Evolutionary conservation across 352 stramenopile species (phyloP), one percentile per base, ranked within the genome.

Genomic region (Nothophytophthora sp.): DNA sequence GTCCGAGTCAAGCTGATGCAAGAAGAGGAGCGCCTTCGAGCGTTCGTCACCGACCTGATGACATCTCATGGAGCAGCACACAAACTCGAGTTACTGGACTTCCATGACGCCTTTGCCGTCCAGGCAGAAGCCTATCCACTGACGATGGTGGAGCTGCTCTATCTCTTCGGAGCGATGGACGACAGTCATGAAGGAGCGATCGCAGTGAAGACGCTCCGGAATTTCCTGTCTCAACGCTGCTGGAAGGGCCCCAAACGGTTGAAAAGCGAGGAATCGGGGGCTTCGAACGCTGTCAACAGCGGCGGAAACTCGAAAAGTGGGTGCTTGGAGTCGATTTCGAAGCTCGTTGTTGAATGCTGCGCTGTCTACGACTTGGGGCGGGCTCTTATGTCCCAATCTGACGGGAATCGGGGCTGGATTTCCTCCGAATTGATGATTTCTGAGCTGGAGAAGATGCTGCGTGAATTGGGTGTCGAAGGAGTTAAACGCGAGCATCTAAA

Each of bases 91-190:
- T 22, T 75, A 11, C 12, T 58, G 7, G 47, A 46, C 4, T 60
- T 77, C 3, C 19, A 57, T 20, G 35, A 64, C 3, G 29, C 54
- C 0, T 58, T 71, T 8, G 27, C 28, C 1, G 30, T 32, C n/a
- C 36, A 45, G 5, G 36, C 34, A 15, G 23, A 55, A 2, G 18
- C 23, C 2, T 20, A 63, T 18, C 23, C 57, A 11, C 29, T 85
- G 1, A 59, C 32, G 0, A 29, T 48, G n/a, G 29, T 49, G 9
- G 62, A 72, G 39, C 38, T 76, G 23, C 37, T 87, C n/a, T 83
- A 67, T 35, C 34, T 85, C 8, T 66, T 84, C 28, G 59, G 44
- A 6, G 28, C 52, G 13, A 12, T 70, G 1, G 63, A 74, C 28
- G 48, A 50, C 5, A 42, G 41, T 16, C 42, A 60, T 10, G 43